These are phyloP conservation scores for Cyberlindnera sargentensis DNA, from an alignment of 805 yeast species.

Conservation along the genomic window DNA sequence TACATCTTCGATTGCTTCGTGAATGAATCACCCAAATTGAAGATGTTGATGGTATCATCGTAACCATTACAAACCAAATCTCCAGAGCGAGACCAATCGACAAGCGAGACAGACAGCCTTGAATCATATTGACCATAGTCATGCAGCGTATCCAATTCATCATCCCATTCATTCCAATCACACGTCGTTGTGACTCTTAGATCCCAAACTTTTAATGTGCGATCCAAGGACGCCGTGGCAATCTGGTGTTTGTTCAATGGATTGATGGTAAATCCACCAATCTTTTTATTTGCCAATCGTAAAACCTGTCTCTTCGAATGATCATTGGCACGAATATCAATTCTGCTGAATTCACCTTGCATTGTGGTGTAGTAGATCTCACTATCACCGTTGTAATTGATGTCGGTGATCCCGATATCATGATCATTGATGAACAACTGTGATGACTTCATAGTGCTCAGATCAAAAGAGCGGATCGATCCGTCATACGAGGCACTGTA, in stretches of 20 bases:
- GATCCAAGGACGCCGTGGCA: constrained; percentile 84
- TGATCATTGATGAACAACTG: constrained; percentile 56
- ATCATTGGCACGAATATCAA: constrained; percentile 54
- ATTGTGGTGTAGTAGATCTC: constrained; percentile 68
- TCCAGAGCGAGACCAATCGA: constrained; percentile 59
- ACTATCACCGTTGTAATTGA: constrained; percentile 50
- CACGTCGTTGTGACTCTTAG: constrained; percentile 45
- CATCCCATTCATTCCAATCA: constrained; percentile 52
- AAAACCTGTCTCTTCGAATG: constrained; percentile 23
- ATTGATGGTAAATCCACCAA: constrained; percentile 81
- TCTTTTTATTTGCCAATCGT: constrained; percentile 80
- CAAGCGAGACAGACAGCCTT: constrained; percentile 74
- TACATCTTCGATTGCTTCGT: constrained; percentile 14
- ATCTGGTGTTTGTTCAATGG: constrained; percentile 60
- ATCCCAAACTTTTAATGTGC: constrained; percentile 86
- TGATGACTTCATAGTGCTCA: constrained; percentile 48
- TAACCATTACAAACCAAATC: constrained; percentile 88
- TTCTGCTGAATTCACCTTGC: constrained; percentile 69
- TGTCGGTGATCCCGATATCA: constrained; percentile 68
- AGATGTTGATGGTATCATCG: constrained; percentile 75
- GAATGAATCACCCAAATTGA: constrained; percentile 40
- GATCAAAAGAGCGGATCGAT: constrained; percentile 65
- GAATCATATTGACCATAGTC: constrained; percentile 55
- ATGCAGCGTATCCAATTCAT: constrained; percentile 29
- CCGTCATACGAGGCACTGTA: constrained; percentile 84